Evolutionary conservation across 805 yeast genomes (phyloP).

Genomic region (Cyberlindnera mrakii): DNA sequence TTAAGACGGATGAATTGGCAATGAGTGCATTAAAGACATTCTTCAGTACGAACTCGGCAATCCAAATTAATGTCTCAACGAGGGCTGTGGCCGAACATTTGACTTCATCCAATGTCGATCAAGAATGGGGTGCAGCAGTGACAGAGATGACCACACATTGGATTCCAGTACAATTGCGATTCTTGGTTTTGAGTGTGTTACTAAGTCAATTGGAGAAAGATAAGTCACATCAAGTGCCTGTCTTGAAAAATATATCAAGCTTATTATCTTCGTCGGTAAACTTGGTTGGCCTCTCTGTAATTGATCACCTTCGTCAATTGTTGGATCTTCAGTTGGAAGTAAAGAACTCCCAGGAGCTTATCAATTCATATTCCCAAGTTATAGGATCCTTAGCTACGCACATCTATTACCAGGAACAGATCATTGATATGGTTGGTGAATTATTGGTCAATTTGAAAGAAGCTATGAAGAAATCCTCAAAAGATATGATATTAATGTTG

Average conservation of each 20-base stretch:
- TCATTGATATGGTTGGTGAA: constrained; percentile 73
- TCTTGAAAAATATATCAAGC: constrained; percentile 44
- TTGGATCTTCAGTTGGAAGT: constrained; percentile 39
- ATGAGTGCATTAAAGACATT: constrained; percentile 44
- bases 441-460: constrained; percentile 39
- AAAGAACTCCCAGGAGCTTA: constrained; percentile 21
- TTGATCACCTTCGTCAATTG: constrained; percentile 65
- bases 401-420: constrained; percentile 81
- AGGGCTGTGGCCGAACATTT: constrained; percentile 44
- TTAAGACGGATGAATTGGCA: constrained; percentile 27
- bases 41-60: constrained; percentile 58
- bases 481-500: constrained; percentile 4
- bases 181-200: constrained; percentile 49
- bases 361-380: constrained; percentile 45
- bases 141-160: constrained; percentile 64
- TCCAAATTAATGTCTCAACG: constrained; percentile 55
- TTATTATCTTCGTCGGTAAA: constrained; percentile 72
- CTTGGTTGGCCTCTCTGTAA: constrained; percentile 80
- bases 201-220: constrained; percentile 27
- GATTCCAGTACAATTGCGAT: constrained; percentile 76
- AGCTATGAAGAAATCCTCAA: constrained; percentile 7
- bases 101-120: constrained; percentile 27
- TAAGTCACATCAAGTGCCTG: constrained; percentile 22
- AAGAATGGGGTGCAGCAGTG: constrained; percentile 49
- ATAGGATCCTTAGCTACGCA: constrained; percentile 71